Percentiles rank a stretch among this genome's conserved stretches.
These are phyloP conservation scores for Hemerocallis citrina DNA, from an alignment of 106 monocot species.

Conservation along the genomic window DNA sequence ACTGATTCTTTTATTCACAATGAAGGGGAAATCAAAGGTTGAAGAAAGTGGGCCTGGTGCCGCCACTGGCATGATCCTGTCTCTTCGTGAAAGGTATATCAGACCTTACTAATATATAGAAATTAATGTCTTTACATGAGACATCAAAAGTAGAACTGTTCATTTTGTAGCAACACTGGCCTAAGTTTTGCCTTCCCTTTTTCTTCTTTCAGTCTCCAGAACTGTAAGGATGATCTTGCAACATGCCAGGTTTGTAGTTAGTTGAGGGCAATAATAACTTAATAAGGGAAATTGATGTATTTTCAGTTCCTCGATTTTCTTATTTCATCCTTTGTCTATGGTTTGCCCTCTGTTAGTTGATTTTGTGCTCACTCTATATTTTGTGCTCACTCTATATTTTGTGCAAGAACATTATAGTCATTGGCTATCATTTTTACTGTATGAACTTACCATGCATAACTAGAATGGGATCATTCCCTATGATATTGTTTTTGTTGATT, in stretches of 20 bases:
- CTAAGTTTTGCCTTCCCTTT: neutral
- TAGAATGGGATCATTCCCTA: too few species aligned
- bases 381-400: too few species aligned
- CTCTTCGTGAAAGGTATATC: conserved; percentile 95
- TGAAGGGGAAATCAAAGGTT: conserved; percentile 58
- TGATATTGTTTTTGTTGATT: too few species aligned
- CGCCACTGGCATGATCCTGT: conserved; percentile 92
- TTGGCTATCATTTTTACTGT: too few species aligned
- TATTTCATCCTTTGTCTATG: neutral
- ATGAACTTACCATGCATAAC: too few species aligned
- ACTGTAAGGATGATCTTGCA: conserved; percentile 65
- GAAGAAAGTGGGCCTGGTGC: conserved; percentile 96
- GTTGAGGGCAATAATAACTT: neutral
- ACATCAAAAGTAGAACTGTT: too few species aligned
- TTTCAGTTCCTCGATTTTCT: too few species aligned
- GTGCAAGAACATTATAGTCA: too few species aligned
- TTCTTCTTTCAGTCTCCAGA: conserved; percentile 45
- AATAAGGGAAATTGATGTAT: too few species aligned
- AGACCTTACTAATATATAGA: neutral
- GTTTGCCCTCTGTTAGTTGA: neutral
- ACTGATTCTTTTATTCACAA: neutral
- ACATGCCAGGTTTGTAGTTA: conserved; percentile 53
- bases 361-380: neutral
- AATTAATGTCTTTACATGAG: too few species aligned
- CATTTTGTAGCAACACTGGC: too few species aligned